These are phyloP conservation scores for Chrysosporium queenslandicum DNA, from an alignment of 2,329 filamentous ascomycete species.

Conservation along the genomic window DNA sequence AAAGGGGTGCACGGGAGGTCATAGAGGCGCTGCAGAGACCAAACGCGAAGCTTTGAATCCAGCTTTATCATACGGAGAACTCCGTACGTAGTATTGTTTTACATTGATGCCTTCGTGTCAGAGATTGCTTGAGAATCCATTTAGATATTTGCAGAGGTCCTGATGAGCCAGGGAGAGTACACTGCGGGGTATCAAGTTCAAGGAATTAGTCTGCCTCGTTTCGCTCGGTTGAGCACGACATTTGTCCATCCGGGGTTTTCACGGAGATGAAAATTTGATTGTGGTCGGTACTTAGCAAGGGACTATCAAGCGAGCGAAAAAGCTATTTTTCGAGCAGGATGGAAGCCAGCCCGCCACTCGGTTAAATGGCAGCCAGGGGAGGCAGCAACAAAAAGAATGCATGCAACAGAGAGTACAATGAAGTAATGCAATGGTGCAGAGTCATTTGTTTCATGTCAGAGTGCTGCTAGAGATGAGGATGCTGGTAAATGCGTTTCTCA, in stretches of 20 bases:
- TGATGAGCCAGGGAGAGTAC: too few relatives aligned
- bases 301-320: neutral
- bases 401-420: neutral
- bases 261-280: neutral
- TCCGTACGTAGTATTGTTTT: neutral
- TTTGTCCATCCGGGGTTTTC: too few relatives aligned
- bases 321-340: neutral
- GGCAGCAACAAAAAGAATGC: neutral
- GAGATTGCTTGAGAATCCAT: too few relatives aligned
- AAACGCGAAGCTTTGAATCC: neutral
- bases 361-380: neutral
- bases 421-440: too few relatives aligned
- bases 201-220: too few relatives aligned
- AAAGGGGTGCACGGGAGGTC: constrained; percentile 36
- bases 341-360: neutral
- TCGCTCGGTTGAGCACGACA: neutral
- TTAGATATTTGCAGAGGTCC: too few relatives aligned
- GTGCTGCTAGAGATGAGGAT: too few relatives aligned
- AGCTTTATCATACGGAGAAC: neutral
- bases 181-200: too few relatives aligned
- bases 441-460: too few relatives aligned
- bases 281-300: neutral
- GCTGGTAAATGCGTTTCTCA: too few relatives aligned
- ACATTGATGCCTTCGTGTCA: neutral
- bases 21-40: constrained; percentile 30